Conservation (phyloP, 805 yeast species). For the Candida stauntonica region DNA sequence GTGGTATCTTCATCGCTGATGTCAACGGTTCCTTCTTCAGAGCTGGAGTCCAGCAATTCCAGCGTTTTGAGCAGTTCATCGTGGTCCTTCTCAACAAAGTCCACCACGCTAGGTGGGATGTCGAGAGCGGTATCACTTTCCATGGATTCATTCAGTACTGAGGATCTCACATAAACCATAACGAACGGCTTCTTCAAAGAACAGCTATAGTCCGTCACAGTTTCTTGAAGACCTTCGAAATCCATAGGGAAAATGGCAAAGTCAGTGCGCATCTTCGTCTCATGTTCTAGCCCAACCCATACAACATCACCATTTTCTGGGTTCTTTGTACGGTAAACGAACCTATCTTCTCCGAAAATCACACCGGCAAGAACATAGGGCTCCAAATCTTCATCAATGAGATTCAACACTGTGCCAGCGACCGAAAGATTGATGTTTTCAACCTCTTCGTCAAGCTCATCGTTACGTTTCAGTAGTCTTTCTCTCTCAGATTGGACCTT, state of each 20-base stretch:
- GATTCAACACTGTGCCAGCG: slow-evolving; percentile 25
- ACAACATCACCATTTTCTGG: slow-evolving; percentile 7
- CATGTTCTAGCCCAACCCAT: slow-evolving; percentile 32
- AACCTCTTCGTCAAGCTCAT: slow-evolving; percentile 15
- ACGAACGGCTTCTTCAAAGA: slow-evolving; percentile 23
- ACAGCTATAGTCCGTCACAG: not conserved
- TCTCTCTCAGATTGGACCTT: slow-evolving; percentile 16
- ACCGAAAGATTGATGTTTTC: slow-evolving; percentile 23
- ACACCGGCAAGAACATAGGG: slow-evolving; percentile 38
- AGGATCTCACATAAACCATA: slow-evolving; percentile 31
- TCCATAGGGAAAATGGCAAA: slow-evolving; percentile 19
- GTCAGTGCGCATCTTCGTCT: slow-evolving; percentile 25
- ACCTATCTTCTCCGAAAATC: slow-evolving; percentile 30
- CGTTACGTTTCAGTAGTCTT: slow-evolving; percentile 5
- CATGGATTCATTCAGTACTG: slow-evolving; percentile 15
- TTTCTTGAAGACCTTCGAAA: slow-evolving; percentile 20
- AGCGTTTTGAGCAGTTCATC: slow-evolving; percentile 19
- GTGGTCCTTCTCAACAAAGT: slow-evolving; percentile 30
- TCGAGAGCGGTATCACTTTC: slow-evolving; percentile 5
- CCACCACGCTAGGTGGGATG: slow-evolving; percentile 25
- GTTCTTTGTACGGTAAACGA: slow-evolving; percentile 27
- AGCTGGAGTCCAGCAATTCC: slow-evolving; percentile 19
- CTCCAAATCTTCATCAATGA: slow-evolving; percentile 24
- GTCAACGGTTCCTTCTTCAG: too few relatives aligned
- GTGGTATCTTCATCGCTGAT: too few relatives aligned